Conservation (phyloP, 371 early-diverging fungal species). For the Phascolomyces articulosus region DNA sequence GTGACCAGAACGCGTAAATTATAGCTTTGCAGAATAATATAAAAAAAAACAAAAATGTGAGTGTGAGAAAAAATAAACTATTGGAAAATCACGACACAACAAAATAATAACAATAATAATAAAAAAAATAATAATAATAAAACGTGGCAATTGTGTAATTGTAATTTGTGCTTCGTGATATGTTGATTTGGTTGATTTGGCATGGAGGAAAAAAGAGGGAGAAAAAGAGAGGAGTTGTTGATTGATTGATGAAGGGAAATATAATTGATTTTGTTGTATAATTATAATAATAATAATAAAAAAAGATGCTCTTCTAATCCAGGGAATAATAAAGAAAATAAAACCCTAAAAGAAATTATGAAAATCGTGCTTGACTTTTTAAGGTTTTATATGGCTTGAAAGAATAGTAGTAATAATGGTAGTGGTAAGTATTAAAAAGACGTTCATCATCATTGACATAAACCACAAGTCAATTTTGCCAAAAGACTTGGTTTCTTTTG, state of each 20-base stretch:
- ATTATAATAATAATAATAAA: too few species aligned
- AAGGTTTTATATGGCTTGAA: too few species aligned
- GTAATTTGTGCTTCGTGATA: too few species aligned
- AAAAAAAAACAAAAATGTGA: not conserved
- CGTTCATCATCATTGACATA: constrained; percentile 13
- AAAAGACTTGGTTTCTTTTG: constrained; percentile 20
- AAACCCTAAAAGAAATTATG: not conserved
- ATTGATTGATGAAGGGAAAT: not conserved
- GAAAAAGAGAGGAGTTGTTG: not conserved
- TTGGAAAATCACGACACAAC: not conserved
- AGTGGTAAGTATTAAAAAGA: too few species aligned
- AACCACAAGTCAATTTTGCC: constrained; percentile 20
- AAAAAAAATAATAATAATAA: too few species aligned
- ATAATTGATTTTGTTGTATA: not conserved
- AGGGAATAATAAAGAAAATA: not conserved
- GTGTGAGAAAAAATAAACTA: too few species aligned
- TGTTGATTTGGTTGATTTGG: not conserved
- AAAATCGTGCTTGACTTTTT: too few species aligned
- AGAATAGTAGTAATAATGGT: too few species aligned
- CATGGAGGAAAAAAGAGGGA: not conserved
- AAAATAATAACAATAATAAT: not conserved
- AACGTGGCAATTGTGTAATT: too few species aligned
- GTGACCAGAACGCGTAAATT: not conserved
- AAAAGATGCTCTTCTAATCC: constrained; percentile 5
- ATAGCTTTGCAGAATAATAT: not conserved